Base-by-base conservation (phyloP, 176 grass and related monocot species). In the Raddia distichophylla region DNA sequence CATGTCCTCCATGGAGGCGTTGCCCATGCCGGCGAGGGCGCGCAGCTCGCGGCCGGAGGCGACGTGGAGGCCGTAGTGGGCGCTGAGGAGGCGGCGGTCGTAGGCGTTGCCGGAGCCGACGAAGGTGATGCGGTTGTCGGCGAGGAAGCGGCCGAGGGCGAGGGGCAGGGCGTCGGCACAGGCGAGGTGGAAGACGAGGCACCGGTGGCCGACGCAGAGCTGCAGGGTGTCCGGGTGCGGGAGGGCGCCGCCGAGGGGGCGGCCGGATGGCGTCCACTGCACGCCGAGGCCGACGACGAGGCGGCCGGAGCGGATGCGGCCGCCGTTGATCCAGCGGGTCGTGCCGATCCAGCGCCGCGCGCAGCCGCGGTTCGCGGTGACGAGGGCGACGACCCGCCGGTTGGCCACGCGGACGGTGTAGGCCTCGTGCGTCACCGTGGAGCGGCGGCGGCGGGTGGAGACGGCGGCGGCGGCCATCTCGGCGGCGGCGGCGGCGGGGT, bases 121-220 rank as follows among this genome's bases (percentile, higher is more conserved):
- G 60, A 92, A 89, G 56, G 76, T 64, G 74, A 92, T 43, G 8
- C 79, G 42, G 7, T 50, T 16, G 71, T 92, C 74, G 80, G 67
- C 69, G 53, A 92, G 67, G 50, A 89, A 80, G 9, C 48, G 55
- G 47, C 10, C 55, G 46, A 86, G 68, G 51, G 0, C 32, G 33
- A 11, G 5, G 13, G 63, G 73, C 27, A 80, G 18, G 54, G 35
- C 16, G 59, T 11, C 13, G 79, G 70, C 70, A 0, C 18, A 69
- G n/a, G 57, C 50, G 52, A 92, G 64, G 37, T 89, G 87, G 72
- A 86, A 86, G n/a, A 92, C 52, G 34, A 89, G 79, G 77, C 79
- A 80, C 20, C 79, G 47, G 69, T 66, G 42, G 48, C 86, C 83
- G 3, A 53, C 66, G 83, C 74, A 92, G 80, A 92, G 78, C 63